These are phyloP conservation scores for Hypericum perforatum DNA, from an alignment of 345 rosid genomes.

Conservation along the genomic window DNA sequence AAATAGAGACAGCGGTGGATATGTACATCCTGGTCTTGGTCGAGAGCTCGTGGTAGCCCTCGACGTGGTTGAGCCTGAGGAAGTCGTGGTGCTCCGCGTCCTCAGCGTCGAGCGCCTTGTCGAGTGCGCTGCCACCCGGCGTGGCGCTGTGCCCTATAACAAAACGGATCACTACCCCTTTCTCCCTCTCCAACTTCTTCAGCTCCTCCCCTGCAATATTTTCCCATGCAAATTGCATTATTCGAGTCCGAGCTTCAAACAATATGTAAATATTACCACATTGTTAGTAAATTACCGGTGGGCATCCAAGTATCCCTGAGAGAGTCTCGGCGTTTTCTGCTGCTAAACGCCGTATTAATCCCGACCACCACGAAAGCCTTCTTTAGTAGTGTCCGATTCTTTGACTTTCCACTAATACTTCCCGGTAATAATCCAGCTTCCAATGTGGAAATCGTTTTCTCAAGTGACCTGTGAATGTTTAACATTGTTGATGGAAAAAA, in stretches of 20 bases:
- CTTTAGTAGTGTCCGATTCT: constrained; percentile 33
- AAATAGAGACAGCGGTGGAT: constrained; percentile 60
- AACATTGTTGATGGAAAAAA: neutral
- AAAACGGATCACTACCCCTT: constrained; percentile 74
- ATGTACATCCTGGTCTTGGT: constrained; percentile 72
- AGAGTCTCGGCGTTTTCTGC: constrained; percentile 73
- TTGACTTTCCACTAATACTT: constrained; percentile 13
- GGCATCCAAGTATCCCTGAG: constrained; percentile 84
- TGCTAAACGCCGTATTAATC: constrained; percentile 85
- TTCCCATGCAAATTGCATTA: neutral
- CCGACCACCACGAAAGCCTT: constrained; percentile 80
- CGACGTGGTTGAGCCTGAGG: constrained; percentile 68
- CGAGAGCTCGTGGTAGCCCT: constrained; percentile 78
- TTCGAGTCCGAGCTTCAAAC: neutral
- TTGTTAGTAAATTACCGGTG: constrained; percentile 21
- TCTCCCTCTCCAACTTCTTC: constrained; percentile 63
- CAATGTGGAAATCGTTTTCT: constrained; percentile 53
- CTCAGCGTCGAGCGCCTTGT: constrained; percentile 63
- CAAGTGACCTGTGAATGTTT: constrained; percentile 39
- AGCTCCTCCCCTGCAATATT: constrained; percentile 45
- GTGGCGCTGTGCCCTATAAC: constrained; percentile 87
- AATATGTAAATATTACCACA: neutral
- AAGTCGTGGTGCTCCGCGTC: constrained; percentile 57
- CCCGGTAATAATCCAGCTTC: constrained; percentile 42
- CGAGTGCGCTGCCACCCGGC: constrained; percentile 56